phyloP scores from a whole-genome alignment of 106 monocot species.

The Cymbidium sinense region DNA sequence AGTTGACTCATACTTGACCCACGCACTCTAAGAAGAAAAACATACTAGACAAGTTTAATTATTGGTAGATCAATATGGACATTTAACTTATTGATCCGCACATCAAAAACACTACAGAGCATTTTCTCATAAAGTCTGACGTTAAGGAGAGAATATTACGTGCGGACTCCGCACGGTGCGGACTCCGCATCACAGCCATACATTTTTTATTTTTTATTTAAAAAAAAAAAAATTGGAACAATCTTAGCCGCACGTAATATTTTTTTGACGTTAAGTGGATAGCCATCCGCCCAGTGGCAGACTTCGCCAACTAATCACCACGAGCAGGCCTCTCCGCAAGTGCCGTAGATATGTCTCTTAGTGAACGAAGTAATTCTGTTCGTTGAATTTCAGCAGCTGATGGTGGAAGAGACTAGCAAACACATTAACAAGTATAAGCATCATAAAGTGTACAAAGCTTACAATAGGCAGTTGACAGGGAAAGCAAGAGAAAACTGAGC shows the following conservation, averaged over 20 bases:
- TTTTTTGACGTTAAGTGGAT: no score
- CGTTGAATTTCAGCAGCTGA: constrained; percentile 78
- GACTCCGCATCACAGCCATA: no score
- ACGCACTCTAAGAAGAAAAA: no score
- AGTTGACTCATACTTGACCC: no score
- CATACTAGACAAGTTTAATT: no score
- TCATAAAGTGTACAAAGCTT: background rate
- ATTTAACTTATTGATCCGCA: no score
- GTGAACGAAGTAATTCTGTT: constrained; percentile 61
- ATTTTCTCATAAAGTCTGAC: constrained; percentile 81
- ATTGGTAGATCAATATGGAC: no score
- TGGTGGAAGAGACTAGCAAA: constrained; percentile 63
- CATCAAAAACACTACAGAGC: constrained; percentile 90
- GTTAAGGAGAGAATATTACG: no score
- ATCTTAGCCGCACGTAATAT: no score
- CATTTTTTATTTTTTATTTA: no score
- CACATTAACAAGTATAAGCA: constrained; percentile 9
- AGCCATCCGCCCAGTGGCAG: constrained; percentile 96
- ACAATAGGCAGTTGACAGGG: background rate
- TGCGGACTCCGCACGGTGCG: no score
- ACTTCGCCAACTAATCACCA: constrained; percentile 90
- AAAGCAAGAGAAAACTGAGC: background rate
- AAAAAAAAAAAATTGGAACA: no score
- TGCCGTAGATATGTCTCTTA: constrained; percentile 60
- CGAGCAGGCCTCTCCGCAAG: constrained; percentile 94